Base-by-base conservation (phyloP, 106 monocot genomes). In the Phalaenopsis equestris region DNA sequence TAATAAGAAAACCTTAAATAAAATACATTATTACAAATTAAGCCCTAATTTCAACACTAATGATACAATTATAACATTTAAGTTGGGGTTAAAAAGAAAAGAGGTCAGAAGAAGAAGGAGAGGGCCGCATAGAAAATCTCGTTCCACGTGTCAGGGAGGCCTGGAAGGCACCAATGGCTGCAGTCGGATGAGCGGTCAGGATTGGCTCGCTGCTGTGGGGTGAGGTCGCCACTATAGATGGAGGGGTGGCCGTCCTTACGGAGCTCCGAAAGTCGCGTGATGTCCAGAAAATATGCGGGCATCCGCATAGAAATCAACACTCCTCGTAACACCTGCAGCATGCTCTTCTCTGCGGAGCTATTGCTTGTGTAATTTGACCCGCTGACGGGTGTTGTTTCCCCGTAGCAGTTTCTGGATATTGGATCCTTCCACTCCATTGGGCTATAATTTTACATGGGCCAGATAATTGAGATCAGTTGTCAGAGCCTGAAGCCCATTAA, bases 111-210 rank as follows among this genome's bases (percentile, higher is more conserved):
- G 70, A 18, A 70, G 67, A 67, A n/a, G n/a, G n/a, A 67, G 38
- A 70, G 70, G 39, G 39, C 8, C 12, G 96, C 83, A 74, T 94
- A 97, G 61, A 97, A 83, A 55, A 97, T 89, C 65, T 87, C 87
- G 81, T 97, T 94, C 94, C 94, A 97, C 0, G 92, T 90, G 68
- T 97, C 97, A 4, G 97, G 92, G 3, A 97, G 85, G n/a, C 94
- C 97, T 0, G 97, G 94, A 11, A 94, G 85, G 84, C 97, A 97
- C 97, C 97, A 94, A 52, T 97, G 97, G 83, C 92, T 97, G 85
- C 97, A 97, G 84, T 97, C 92, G 37, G 94, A 86, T 17, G 87
- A 94, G 46, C 72, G 84, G 38, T 83, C 89, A 2, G 93, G 96
- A 77, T 92, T 87, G n/a, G 91, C 84, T 11, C 86, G 82, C 67